Evolutionary conservation across 148 eudicot genomes (phyloP).

Genomic region (Suaeda aralocaspica): DNA sequence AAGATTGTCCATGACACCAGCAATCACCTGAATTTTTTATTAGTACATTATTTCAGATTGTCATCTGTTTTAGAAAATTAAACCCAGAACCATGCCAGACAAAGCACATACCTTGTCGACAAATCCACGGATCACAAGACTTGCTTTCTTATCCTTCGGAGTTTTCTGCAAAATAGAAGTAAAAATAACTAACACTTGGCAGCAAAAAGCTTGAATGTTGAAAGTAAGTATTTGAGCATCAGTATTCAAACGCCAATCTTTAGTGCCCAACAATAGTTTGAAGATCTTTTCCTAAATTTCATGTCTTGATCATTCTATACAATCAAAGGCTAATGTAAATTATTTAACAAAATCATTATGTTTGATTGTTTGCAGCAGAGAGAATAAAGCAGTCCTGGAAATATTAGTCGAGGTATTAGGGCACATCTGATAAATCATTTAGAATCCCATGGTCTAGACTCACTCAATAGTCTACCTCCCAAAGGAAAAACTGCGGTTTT

Average conservation of each 20-base stretch:
- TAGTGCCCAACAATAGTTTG: neutral
- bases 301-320: neutral
- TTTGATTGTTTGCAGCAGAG: too few species aligned
- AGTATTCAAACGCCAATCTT: neutral
- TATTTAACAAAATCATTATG: neutral
- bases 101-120: constrained; percentile 69
- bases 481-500: neutral
- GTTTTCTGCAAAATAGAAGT: constrained; percentile 56
- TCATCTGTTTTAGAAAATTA: neutral
- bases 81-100: neutral
- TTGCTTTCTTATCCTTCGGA: constrained; percentile 91
- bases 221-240: neutral
- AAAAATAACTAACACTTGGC: constrained; percentile 9
- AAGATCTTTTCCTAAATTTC: neutral
- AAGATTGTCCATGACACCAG: constrained; percentile 68
- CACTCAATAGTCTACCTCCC: neutral
- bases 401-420: too few species aligned
- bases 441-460: neutral
- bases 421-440: neutral
- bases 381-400: too few species aligned
- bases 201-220: neutral
- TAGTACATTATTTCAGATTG: constrained; percentile 9
- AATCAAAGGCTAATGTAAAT: neutral
- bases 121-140: constrained; percentile 77
- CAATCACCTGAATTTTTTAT: constrained; percentile 55